Evolutionary conservation across 1,284 basidiomycete genomes (phyloP), one percentile per base, ranked within the genome.

Genomic region (Heimioporus retisporus): DNA sequence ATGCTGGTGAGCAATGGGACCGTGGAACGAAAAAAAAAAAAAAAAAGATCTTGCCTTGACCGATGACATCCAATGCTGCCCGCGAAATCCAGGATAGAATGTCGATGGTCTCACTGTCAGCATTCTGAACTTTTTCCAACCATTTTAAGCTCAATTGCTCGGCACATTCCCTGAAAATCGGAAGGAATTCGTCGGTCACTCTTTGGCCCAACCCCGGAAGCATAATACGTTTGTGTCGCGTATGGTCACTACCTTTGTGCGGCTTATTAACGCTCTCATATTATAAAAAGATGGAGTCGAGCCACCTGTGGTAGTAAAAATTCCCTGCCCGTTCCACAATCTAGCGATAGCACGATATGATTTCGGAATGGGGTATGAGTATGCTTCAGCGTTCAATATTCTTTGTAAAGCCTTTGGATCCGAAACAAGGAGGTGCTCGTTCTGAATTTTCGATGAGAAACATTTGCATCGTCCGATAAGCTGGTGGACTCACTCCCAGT

Each of bases 361-460:
- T 2, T 70, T 75, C 43, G 72, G 73, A 68, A 82, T 84, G 13
- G 74, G 70, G 64, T 80, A 86, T 44, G 68, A 74, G 66, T 84
- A 81, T 1, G 76, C 78, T 1, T 81, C 79, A 3, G 80, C 79
- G 58, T 80, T 77, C 50, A 81, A 75, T n/a, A 86, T 81, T 68
- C 81, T 80, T 48, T 84, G 84, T 19, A 85, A 65, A 7, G 83
- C 84, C 67, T 81, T 83, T 6, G 84, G 82, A 61, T 86, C 84
- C 1, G 74, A 23, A 21, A 81, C 48, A 43, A 81, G 55, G 16
- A 81, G 69, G 14, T 63, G 63, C 55, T 81, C 65, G 16, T 71
- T 69, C 46, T 48, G 46, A 46, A 19, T 10, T 21, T n/a, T n/a
- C 18, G 46, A 48, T 40, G 35, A 40, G 35, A 40, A 40, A 40